Base-by-base conservation (phyloP, 192 early-diverging fungal species). In the Gigaspora rosea region DNA sequence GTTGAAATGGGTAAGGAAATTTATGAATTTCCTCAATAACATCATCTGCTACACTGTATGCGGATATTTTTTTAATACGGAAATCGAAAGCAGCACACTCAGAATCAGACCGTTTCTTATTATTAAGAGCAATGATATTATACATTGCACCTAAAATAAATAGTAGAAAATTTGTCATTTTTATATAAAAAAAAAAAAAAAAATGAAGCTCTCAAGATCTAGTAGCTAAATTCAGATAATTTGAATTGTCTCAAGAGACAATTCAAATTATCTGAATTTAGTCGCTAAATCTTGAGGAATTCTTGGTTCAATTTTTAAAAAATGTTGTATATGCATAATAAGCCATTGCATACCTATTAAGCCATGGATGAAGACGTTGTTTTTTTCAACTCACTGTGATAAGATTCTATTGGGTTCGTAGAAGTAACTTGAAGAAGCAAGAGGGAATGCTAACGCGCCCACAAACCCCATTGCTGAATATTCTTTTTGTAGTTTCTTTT, bases 351-450 rank as follows among this genome's bases (percentile, higher is more conserved):
- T 71, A 71, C 51, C 69, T 20, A 71, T 71, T 54, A 71, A 52
- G 32, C 51, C 69, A 22, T 71, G 2, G 4, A 32, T 27, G 51
- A 54, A 52, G 69, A 71, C 3, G 51, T 54, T 33, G 20, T 15
- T 0, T 12, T 52, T 54, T 71, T 71, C 20, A 71, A 32, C 32
- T 71, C 69, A 18, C 51, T 71, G 49, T 79, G n/a, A n/a, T n/a
- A n/a, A n/a, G n/a, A n/a, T n/a, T n/a, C n/a, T n/a, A n/a, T n/a
- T n/a, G n/a, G n/a, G 49, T 62, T 75, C 6, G 63, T 64, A 13
- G 54, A 75, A 4, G 74, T 75, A 3, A 35, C 74, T 76, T 79
- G 78, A 9, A 79, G 49, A n/a, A 79, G 52, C 8, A 79, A 50
- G 27, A 48, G 61, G 16, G 65, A 79, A 50, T 76, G 27, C 36